Conservation (phyloP, 164 flowering plant species). For the Aristolochia californica region DNA sequence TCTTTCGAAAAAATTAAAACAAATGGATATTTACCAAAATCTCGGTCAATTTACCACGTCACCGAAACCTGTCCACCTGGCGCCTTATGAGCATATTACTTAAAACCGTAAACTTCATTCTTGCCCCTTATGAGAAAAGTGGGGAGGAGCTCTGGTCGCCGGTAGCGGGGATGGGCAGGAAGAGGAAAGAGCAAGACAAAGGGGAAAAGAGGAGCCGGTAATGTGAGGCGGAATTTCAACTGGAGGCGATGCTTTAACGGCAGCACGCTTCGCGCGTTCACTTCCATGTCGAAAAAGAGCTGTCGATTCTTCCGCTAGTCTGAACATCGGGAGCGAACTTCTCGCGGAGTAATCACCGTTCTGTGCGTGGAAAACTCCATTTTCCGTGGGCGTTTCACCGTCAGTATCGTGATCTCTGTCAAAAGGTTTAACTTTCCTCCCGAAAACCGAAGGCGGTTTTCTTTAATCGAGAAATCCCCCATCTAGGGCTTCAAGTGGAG, state of each 20-base stretch:
- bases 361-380: conserved; percentile 5
- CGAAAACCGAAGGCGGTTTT: conserved; percentile 12
- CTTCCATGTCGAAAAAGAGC: conserved; percentile 32
- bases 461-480: conserved; percentile 61
- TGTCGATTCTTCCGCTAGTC: conserved; percentile 5
- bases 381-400: conserved; percentile 6
- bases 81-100: no score
- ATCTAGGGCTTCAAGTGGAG: conserved; percentile 52
- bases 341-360: conserved; percentile 8
- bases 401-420: conserved; percentile 16
- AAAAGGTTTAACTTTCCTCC: conserved; percentile 23
- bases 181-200: no score
- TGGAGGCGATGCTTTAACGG: conserved; percentile 38
- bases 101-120: no score
- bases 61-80: no score
- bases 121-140: no score
- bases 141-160: no score
- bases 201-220: no score
- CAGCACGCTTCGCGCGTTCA: conserved; percentile 43
- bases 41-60: no score
- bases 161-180: no score
- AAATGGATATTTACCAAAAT: no score
- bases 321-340: neutral
- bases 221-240: conserved; percentile 37
- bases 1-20: no score